Evolutionary conservation across 331 rosid species (phyloP).

Genomic region (Malus hybrid): DNA sequence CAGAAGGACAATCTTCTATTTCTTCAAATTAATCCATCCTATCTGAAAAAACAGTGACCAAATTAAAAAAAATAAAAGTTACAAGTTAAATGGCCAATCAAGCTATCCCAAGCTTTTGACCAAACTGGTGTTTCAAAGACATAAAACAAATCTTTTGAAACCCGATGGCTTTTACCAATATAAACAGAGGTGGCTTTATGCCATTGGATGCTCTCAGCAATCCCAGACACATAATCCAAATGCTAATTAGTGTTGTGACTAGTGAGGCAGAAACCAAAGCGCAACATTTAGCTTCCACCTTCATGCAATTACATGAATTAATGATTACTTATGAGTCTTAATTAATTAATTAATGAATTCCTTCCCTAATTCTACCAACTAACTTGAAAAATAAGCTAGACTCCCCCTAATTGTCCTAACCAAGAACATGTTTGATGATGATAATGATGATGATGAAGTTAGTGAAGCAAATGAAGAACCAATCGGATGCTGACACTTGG

Average conservation of each 20-base stretch:
- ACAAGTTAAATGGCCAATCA: conserved; percentile 28
- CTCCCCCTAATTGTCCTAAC: conserved; percentile 13
- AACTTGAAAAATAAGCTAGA: not conserved
- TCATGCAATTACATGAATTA: conserved; percentile 22
- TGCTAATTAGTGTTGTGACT: conserved; percentile 33
- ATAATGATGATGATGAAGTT: conserved; percentile 14
- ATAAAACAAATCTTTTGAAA: conserved; percentile 71
- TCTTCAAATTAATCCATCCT: conserved; percentile 26
- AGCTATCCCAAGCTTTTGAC: conserved; percentile 57
- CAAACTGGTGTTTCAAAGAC: conserved; percentile 57
- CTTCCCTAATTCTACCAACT: conserved; percentile 29
- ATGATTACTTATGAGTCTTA: conserved; percentile 24
- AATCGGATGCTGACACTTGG: not conserved
- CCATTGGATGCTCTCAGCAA: conserved; percentile 80
- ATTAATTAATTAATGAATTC: conserved; percentile 9
- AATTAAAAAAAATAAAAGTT: not conserved
- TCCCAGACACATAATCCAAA: conserved; percentile 40
- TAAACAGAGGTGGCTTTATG: conserved; percentile 43
- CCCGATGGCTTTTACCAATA: conserved; percentile 25
- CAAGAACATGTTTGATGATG: conserved; percentile 12
- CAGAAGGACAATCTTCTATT: conserved; percentile 16
- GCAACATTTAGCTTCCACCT: conserved; percentile 44
- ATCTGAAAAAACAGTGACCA: conserved; percentile 21
- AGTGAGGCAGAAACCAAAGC: conserved; percentile 77
- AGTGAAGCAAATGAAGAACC: conserved; percentile 7